Percentiles rank a stretch among this genome's conserved stretches.
These are phyloP conservation scores for Yamadazyma sp. DNA, from an alignment of 1,139 yeast genomes.

Conservation along the genomic window DNA sequence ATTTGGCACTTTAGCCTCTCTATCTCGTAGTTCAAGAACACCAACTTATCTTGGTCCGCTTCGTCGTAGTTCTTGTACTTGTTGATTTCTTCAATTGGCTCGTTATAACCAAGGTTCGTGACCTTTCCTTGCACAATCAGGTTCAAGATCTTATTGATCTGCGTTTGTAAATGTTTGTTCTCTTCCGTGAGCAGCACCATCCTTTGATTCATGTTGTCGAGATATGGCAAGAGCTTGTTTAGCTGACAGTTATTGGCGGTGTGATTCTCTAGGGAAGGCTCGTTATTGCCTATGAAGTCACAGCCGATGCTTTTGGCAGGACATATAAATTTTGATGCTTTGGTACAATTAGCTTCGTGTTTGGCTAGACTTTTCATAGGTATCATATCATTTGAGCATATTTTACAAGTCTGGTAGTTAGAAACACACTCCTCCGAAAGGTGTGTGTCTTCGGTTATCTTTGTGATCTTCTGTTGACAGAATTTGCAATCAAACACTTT, in stretches of 20 bases:
- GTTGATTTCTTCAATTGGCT: conserved; percentile 46
- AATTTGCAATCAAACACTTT: conserved; percentile 31
- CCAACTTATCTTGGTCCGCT: conserved; percentile 31
- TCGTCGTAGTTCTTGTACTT: conserved; percentile 22
- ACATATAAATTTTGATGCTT: conserved; percentile 33
- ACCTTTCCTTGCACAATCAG: conserved; percentile 52
- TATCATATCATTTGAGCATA: conserved; percentile 44
- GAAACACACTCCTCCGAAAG: conserved; percentile 38
- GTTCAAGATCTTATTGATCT: conserved; percentile 47
- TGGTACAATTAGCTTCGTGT: conserved; percentile 37
- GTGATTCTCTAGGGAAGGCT: conserved; percentile 42
- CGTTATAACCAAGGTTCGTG: conserved; percentile 51
- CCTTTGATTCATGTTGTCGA: conserved; percentile 21
- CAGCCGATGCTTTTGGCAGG: conserved; percentile 46
- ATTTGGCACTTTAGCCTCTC: conserved; percentile 44
- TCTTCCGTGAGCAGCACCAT: conserved; percentile 22
- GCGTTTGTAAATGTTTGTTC: conserved; percentile 37
- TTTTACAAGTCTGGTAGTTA: conserved; percentile 40
- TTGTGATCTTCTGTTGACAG: conserved; percentile 38
- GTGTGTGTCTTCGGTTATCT: conserved; percentile 33
- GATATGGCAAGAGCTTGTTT: conserved; percentile 31
- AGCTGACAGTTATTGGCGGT: conserved; percentile 35
- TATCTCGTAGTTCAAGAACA: conserved; percentile 37
- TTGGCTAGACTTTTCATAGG: conserved; percentile 30
- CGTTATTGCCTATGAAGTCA: conserved; percentile 39